Evolutionary conservation across 148 eudicot genomes (phyloP).

Genomic region (Camellia lanceoleosa): DNA sequence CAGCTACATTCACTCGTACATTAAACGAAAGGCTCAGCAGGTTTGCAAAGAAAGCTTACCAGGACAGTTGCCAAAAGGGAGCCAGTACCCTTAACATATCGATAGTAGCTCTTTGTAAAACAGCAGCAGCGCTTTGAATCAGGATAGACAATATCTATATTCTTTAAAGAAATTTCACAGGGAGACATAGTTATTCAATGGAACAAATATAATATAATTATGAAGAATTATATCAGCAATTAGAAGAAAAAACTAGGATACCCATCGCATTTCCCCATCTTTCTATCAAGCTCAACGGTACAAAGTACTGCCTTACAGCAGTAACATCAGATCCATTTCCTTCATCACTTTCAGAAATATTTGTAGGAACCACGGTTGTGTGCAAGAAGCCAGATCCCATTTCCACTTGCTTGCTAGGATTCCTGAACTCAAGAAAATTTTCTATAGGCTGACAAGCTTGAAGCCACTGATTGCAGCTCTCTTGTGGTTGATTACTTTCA

Average conservation of each 20-base stretch:
- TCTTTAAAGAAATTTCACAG: constrained; percentile 26
- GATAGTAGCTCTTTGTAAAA: constrained; percentile 93
- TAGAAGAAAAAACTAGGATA: constrained; percentile 49
- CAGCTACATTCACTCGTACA: background rate
- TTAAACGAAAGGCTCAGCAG: background rate
- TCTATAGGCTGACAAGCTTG: constrained; percentile 54
- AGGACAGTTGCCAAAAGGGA: constrained; percentile 83
- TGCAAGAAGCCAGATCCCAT: constrained; percentile 20
- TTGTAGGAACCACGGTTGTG: constrained; percentile 14
- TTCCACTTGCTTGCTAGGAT: constrained; percentile 19
- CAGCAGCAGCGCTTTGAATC: constrained; percentile 95
- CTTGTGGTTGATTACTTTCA: constrained; percentile 29
- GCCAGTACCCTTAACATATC: constrained; percentile 99
- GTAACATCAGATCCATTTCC: constrained; percentile 31
- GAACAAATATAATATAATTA: background rate
- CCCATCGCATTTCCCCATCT: constrained; percentile 99
- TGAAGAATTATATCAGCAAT: background rate
- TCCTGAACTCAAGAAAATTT: constrained; percentile 61
- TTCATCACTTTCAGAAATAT: constrained; percentile 26
- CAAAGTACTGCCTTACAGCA: constrained; percentile 47
- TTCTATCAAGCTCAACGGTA: constrained; percentile 65
- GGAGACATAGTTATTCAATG: background rate
- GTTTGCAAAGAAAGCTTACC: constrained; percentile 35
- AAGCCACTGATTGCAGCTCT: constrained; percentile 30
- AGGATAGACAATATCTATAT: constrained; percentile 76